These are phyloP conservation scores for Litchi chinensis DNA, from an alignment of 345 rosid genomes.

Conservation along the genomic window DNA sequence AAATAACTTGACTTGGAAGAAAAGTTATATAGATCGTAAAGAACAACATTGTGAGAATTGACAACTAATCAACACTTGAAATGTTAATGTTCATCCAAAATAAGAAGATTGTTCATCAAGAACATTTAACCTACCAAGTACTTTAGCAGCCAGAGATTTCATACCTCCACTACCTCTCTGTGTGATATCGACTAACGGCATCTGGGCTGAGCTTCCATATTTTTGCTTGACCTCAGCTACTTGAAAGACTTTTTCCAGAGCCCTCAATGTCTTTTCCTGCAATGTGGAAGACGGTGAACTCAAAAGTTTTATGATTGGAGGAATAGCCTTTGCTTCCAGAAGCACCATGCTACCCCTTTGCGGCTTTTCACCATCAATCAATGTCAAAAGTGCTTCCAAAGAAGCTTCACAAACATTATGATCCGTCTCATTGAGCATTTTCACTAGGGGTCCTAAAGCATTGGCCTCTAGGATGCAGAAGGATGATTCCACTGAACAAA, in stretches of 20 bases:
- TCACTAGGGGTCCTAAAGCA: slow-evolving; percentile 27
- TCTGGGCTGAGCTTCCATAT: slow-evolving; percentile 23
- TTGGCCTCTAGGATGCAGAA: slow-evolving; percentile 36
- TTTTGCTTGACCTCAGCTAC: slow-evolving; percentile 27
- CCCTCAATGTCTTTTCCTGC: slow-evolving; percentile 25
- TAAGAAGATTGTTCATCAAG: slow-evolving; percentile 33
- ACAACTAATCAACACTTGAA: not conserved
- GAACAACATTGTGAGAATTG: not conserved
- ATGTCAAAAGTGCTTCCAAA: slow-evolving; percentile 32
- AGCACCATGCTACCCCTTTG: slow-evolving; percentile 31
- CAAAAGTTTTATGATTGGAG: slow-evolving; percentile 30
- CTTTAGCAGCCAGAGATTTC: slow-evolving; percentile 35
- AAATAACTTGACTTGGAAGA: not conserved
- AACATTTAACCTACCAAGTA: slow-evolving; percentile 30
- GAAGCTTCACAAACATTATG: slow-evolving; percentile 28
- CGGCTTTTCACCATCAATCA: slow-evolving; percentile 28
- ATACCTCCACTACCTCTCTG: slow-evolving; percentile 33
- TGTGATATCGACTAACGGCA: slow-evolving; percentile 34
- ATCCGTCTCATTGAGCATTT: slow-evolving; percentile 28
- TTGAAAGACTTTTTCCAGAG: slow-evolving; percentile 27
- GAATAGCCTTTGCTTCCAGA: slow-evolving; percentile 23
- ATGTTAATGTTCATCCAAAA: slow-evolving; percentile 16
- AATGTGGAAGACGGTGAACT: slow-evolving; percentile 17
- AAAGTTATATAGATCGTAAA: not conserved
- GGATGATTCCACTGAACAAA: slow-evolving; percentile 30